Percentiles rank a stretch among this genome's conserved stretches.
Conservation (phyloP, 73 alveolate species). For the Paramecium tetraurelia region DNA sequence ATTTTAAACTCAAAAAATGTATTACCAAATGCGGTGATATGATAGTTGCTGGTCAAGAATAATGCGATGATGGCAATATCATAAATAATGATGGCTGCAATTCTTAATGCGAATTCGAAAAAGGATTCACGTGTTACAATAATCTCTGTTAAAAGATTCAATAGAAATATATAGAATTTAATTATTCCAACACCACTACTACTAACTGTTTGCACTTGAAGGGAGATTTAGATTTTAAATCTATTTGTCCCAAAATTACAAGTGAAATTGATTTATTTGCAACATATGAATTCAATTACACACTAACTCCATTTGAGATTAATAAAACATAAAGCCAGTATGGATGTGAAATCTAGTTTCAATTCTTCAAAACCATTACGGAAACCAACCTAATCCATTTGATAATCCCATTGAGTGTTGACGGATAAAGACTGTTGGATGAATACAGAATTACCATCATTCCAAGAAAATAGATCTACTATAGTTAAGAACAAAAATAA, state of each 20-base stretch:
- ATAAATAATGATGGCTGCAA: not conserved
- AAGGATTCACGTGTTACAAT: not conserved
- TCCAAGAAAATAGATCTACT: constrained; percentile 12
- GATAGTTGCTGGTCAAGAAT: not conserved
- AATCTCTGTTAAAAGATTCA: not conserved
- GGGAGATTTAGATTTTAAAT: not conserved
- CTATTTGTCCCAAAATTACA: not conserved
- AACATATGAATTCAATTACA: not conserved
- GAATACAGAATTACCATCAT: not conserved
- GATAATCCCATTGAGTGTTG: not conserved
- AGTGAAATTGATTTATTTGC: not conserved
- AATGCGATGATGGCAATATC: constrained; percentile 2
- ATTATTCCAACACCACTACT: not conserved
- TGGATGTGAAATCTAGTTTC: not conserved
- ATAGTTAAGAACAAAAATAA: not conserved
- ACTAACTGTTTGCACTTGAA: not conserved
- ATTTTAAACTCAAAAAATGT: constrained; percentile 19
- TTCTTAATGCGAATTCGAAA: not conserved
- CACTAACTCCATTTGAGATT: not conserved
- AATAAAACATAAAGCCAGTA: not conserved
- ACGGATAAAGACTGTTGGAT: not conserved
- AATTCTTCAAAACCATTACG: not conserved
- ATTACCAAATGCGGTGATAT: not conserved
- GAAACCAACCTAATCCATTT: not conserved
- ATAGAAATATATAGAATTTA: not conserved